Percentiles rank a stretch among this genome's conserved stretches.
These are phyloP conservation scores for Ajuga chamaepitys DNA, from an alignment of 257 asterid genomes.

Conservation along the genomic window DNA sequence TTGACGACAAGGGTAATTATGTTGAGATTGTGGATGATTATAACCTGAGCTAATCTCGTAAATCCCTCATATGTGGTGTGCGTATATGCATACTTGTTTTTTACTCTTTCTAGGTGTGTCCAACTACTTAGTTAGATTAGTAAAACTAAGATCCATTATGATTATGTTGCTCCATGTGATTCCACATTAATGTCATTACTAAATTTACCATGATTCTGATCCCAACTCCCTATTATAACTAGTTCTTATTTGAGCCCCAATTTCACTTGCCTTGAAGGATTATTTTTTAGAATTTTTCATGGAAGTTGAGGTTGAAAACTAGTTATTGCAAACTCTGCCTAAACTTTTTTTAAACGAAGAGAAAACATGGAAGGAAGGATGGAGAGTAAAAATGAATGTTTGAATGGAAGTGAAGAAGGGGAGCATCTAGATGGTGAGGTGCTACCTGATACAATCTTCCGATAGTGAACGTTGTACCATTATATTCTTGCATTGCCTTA, in stretches of 20 bases:
- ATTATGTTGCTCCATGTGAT: neutral
- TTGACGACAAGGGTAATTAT: neutral
- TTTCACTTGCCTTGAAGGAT: neutral
- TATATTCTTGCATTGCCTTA: constrained; percentile 29
- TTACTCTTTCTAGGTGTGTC: neutral
- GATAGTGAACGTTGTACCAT: constrained; percentile 34
- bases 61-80: neutral
- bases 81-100: neutral
- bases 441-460: constrained; percentile 79
- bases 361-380: neutral
- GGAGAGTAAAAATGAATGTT: neutral
- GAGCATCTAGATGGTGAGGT: constrained; percentile 53
- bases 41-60: neutral
- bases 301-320: constrained; percentile 1
- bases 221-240: neutral
- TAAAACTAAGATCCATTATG: neutral
- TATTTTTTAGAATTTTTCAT: neutral
- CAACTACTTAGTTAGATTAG: neutral
- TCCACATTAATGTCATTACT: neutral
- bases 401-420: constrained; percentile 73
- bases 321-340: neutral
- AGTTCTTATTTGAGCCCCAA: neutral
- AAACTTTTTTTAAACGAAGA: neutral
- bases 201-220: neutral
- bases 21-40: neutral